Conservation (phyloP, 2,329 filamentous ascomycete species). For the Pyrenophora graminea region DNA sequence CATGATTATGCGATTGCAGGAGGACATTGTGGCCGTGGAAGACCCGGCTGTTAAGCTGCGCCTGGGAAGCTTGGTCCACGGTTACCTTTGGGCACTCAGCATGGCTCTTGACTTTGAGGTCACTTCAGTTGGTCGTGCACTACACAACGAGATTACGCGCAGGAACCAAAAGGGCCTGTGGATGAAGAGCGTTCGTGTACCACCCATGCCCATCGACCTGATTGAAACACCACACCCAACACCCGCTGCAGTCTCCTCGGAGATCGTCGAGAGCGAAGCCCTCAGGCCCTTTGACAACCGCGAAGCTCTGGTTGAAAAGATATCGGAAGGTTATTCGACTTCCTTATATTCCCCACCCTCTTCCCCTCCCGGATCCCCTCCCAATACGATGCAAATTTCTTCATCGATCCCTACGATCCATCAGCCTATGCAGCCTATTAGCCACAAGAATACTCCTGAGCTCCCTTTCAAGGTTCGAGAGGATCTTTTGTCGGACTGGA, state of each 20-base stretch:
- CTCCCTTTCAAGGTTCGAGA: constrained; percentile 71
- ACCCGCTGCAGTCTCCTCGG: constrained; percentile 27
- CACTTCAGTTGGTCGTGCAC: constrained; percentile 68
- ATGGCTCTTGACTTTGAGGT: constrained; percentile 78
- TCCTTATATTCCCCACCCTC: constrained; percentile 65
- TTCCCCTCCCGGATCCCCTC: constrained; percentile 72
- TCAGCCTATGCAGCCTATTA: constrained; percentile 29
- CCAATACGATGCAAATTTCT: constrained; percentile 65
- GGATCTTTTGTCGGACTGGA: constrained; percentile 80
- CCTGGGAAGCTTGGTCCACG: constrained; percentile 81
- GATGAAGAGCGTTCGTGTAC: constrained; percentile 74
- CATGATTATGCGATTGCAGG: constrained; percentile 87
- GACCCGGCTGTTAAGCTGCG: constrained; percentile 74
- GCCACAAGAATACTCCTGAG: constrained; percentile 46
- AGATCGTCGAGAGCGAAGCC: constrained; percentile 38
- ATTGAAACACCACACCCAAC: constrained; percentile 51
- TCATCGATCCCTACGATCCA: constrained; percentile 51
- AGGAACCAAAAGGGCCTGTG: constrained; percentile 77
- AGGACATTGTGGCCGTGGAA: constrained; percentile 73
- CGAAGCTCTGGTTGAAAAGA: constrained; percentile 70
- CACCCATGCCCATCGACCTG: constrained; percentile 66
- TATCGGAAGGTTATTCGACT: constrained; percentile 72
- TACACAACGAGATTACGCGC: constrained; percentile 76
- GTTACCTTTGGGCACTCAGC: constrained; percentile 81
- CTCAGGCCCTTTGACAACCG: constrained; percentile 77